phyloP scores from a whole-genome alignment of 1,284 basidiomycete genomes.

The Pseudozyma tsukubaensis region DNA sequence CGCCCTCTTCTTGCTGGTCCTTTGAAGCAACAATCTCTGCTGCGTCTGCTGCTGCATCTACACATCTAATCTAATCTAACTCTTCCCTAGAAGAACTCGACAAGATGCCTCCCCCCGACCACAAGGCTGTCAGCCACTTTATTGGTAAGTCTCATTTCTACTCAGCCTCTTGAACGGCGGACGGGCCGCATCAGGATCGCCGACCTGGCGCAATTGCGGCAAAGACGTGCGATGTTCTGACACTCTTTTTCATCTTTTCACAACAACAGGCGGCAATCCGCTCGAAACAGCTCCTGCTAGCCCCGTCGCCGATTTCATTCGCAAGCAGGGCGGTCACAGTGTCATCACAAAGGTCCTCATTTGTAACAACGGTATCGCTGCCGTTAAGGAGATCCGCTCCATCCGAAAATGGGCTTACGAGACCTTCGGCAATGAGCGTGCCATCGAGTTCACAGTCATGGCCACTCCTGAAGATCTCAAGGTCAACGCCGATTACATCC shows the following conservation, averaged over 20 bases:
- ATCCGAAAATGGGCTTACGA: constrained; percentile 99
- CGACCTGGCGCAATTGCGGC: too few relatives aligned
- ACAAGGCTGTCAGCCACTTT: constrained; percentile 62
- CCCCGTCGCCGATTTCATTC: constrained; percentile 90
- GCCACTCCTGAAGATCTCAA: constrained; percentile 95
- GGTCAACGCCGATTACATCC: constrained; percentile 99
- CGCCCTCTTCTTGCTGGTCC: background rate
- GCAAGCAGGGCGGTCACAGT: constrained; percentile 90
- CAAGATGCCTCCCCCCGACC: constrained; percentile 58
- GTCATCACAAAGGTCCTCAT: constrained; percentile 92
- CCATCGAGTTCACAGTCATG: constrained; percentile 99
- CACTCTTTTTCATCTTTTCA: background rate
- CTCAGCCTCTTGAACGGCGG: background rate
- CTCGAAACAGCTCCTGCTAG: constrained; percentile 84
- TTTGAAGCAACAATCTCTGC: background rate
- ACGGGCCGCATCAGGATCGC: too few relatives aligned
- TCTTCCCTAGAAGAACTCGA: background rate
- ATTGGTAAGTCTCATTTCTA: constrained; percentile 51
- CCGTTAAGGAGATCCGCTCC: constrained; percentile 98
- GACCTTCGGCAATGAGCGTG: constrained; percentile 95
- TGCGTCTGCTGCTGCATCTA: background rate
- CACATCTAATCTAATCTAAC: background rate
- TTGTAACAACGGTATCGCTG: constrained; percentile 84
- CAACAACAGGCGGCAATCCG: constrained; percentile 83
- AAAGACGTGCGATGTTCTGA: background rate